Evolutionary conservation across 176 grass and related monocot species (phyloP), one percentile per base, ranked within the genome.

Genomic region (Chrysopogon serrulatus): DNA sequence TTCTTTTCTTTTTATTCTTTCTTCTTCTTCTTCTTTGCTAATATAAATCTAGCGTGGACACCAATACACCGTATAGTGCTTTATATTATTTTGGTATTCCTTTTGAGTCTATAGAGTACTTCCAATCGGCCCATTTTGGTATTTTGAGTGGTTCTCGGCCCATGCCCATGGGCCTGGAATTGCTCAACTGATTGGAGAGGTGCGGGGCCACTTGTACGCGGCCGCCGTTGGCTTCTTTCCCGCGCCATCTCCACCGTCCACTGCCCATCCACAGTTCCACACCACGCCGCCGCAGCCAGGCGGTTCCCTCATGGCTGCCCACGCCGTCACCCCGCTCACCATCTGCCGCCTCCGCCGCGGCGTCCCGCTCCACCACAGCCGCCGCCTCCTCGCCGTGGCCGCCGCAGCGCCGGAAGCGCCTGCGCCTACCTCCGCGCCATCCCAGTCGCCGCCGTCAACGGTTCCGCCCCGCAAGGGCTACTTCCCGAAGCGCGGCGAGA

Each of bases 401-500:
- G 88, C 81, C 54, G 64, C 54, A 54, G 54, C 68, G 17, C 84
- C 86, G 36, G 65, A 89, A 87, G 23, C 28, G 32, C 39, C 82
- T 18, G 40, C 86, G n/a, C 80, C 89, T 48, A 16, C 77, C 56
- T 68, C 83, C 32, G 3, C 82, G 34, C 44, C 67, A 33, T 68
- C 43, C 47, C 79, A 82, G 71, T 70, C 43, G 80, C 39, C 89
- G 42, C 40, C 49, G 16, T 19, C 85, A n/a, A 24, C 88, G 37
- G n/a, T 42, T 53, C 36, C 61, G 4, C 51, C 51, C 68, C 47
- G 72, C 10, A 68, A 88, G 71, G 78, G 62, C 53, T 95, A 93
- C 80, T 98, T 92, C 43, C 93, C 89, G 64, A 98, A 95, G 93
- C 90, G 92, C n/a, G 49, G 65, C 53, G 93, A 98, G 84, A 89